These are phyloP conservation scores for Cichorium intybus DNA, from an alignment of 140 eudicot genomes.

Conservation along the genomic window DNA sequence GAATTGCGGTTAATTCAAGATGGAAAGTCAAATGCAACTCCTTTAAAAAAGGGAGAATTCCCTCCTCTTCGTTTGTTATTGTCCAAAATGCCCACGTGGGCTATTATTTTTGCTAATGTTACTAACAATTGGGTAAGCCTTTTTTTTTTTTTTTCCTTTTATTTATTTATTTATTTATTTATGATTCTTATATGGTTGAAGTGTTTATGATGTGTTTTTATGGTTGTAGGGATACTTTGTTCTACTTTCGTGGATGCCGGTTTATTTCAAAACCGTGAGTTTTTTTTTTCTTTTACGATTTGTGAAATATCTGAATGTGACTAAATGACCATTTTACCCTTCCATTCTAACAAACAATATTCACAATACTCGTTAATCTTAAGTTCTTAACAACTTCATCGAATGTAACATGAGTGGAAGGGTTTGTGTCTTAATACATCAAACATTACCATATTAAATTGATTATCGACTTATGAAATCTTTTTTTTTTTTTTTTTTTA, in stretches of 20 bases:
- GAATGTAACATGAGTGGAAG: no score
- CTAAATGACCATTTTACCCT: neutral
- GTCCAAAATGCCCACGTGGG: slow-evolving; percentile 93
- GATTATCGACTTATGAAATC: slow-evolving; percentile 3
- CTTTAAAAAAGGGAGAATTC: slow-evolving; percentile 44
- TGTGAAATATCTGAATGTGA: no score
- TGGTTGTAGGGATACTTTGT: slow-evolving; percentile 93
- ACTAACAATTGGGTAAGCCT: slow-evolving; percentile 90
- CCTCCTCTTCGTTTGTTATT: slow-evolving; percentile 65
- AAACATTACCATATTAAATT: neutral
- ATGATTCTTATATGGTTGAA: slow-evolving; percentile 16
- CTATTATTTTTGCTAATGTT: slow-evolving; percentile 81
- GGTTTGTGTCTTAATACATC: no score
- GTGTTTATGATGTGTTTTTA: slow-evolving; percentile 14
- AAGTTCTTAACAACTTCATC: no score
- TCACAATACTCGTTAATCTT: no score
- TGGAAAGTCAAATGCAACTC: slow-evolving; percentile 58
- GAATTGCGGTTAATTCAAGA: slow-evolving; percentile 79
- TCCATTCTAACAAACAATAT: neutral
- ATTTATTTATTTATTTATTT: neutral
- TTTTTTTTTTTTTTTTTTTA: neutral
- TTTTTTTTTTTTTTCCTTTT: neutral
- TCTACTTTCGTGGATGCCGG: slow-evolving; percentile 99
- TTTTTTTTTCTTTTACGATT: neutral
- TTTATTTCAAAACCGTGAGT: slow-evolving; percentile 94